Percentiles rank a stretch among this genome's conserved stretches.
These are phyloP conservation scores for Cymbidium sinense DNA, from an alignment of 106 monocot species.

Conservation along the genomic window DNA sequence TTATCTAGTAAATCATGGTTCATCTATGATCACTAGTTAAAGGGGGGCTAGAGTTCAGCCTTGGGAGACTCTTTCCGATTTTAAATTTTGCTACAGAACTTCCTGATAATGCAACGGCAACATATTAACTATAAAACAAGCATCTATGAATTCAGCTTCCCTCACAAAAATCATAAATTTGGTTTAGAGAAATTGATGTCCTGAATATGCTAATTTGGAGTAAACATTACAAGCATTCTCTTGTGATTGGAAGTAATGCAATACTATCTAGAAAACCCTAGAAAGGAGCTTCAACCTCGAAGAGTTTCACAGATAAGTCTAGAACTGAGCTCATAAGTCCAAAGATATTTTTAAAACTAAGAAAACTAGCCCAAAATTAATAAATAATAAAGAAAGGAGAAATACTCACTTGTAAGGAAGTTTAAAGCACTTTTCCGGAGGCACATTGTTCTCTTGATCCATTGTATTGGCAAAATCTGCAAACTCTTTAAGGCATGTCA, in stretches of 20 bases:
- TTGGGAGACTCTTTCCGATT: too few relatives aligned
- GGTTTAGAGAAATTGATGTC: not conserved
- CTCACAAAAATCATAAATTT: not conserved
- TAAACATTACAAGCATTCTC: not conserved
- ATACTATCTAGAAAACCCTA: not conserved
- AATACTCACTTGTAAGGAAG: conserved; percentile 88
- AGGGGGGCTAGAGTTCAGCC: too few relatives aligned
- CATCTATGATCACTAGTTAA: too few relatives aligned
- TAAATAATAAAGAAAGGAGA: not conserved
- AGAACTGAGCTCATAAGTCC: not conserved
- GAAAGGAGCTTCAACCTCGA: not conserved
- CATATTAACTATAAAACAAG: too few relatives aligned
- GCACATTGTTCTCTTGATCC: conserved; percentile 86
- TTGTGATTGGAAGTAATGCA: not conserved
- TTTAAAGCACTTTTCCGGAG: conserved; percentile 82
- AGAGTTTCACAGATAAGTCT: not conserved
- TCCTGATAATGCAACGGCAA: too few relatives aligned
- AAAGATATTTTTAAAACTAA: not conserved
- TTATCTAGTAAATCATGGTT: too few relatives aligned
- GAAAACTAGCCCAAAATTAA: not conserved
- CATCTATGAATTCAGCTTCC: too few relatives aligned
- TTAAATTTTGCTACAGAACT: too few relatives aligned
- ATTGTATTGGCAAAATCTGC: conserved; percentile 75
- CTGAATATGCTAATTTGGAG: not conserved
- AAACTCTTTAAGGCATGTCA: conserved; percentile 95